phyloP scores from a whole-genome alignment of 495 filamentous ascomycete genomes.

The Penicillium bovifimosum region DNA sequence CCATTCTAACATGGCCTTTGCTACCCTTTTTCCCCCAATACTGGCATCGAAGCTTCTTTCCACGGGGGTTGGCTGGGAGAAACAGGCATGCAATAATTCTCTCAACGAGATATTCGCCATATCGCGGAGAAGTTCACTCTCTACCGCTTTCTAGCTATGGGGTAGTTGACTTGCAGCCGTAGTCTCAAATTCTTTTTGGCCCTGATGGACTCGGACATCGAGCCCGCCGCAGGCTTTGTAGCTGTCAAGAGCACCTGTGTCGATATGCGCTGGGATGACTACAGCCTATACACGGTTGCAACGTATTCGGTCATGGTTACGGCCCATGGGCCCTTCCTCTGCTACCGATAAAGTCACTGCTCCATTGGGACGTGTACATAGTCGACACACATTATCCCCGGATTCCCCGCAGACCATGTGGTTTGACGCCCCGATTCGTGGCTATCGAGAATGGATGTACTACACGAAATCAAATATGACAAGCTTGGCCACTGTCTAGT shows the following conservation, averaged over 20 bases:
- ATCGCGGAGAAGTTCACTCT: conserved; percentile 40
- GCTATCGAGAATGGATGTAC: no score
- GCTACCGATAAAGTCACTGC: background rate
- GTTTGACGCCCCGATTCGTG: background rate
- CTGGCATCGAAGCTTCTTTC: conserved; percentile 52
- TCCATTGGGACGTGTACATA: background rate
- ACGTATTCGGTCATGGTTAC: conserved; percentile 51
- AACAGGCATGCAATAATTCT: conserved; percentile 48
- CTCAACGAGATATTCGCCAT: conserved; percentile 52
- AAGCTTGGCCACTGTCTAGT: no score
- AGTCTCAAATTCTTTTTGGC: conserved; percentile 60
- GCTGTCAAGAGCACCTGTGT: conserved; percentile 52
- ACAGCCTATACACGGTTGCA: conserved; percentile 53
- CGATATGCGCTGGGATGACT: conserved; percentile 47
- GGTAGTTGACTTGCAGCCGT: conserved; percentile 46
- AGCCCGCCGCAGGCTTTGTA: conserved; percentile 56
- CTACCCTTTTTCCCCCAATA: conserved; percentile 47
- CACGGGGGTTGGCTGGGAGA: conserved; percentile 52
- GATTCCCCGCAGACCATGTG: conserved; percentile 10
- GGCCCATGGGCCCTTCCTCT: conserved; percentile 10
- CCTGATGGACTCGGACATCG: conserved; percentile 56
- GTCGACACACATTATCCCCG: conserved; percentile 10
- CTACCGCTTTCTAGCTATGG: conserved; percentile 30
- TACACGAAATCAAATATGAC: no score
- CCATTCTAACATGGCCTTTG: background rate